These are phyloP conservation scores for Dipodascus albidus DNA, from an alignment of 805 yeast species.

Conservation along the genomic window DNA sequence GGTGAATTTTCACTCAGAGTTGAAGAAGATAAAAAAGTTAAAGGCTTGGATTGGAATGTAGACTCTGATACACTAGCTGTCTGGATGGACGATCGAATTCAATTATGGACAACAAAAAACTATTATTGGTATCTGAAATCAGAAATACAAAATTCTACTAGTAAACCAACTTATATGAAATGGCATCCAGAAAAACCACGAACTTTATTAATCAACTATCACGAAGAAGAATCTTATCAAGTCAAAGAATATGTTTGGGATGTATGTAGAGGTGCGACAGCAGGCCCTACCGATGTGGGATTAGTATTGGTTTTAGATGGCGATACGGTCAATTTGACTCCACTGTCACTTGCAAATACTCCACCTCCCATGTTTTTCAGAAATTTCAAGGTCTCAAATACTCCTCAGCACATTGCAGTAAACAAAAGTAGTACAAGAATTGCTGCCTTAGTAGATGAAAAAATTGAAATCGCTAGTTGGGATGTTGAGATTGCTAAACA, in stretches of 20 bases:
- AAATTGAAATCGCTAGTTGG: constrained; percentile 36
- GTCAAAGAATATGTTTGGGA: constrained; percentile 58
- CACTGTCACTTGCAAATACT: constrained; percentile 70
- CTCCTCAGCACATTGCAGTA: constrained; percentile 55
- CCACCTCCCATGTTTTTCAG: constrained; percentile 90
- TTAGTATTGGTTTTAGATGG: constrained; percentile 79
- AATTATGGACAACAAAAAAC: constrained; percentile 83
- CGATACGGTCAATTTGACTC: constrained; percentile 56
- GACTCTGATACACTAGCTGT: constrained; percentile 72
- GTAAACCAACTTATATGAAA: constrained; percentile 18
- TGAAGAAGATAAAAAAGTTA: constrained; percentile 16
- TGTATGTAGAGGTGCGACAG: constrained; percentile 56
- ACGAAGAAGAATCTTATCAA: constrained; percentile 25
- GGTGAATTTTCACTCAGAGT: constrained; percentile 59
- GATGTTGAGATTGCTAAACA: constrained; percentile 5
- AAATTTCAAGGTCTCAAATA: constrained; percentile 42
- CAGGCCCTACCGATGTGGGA: constrained; percentile 62
- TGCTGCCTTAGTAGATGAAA: constrained; percentile 45
- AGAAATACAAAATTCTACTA: constrained; percentile 34
- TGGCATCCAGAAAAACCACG: constrained; percentile 91
- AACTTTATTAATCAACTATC: constrained; percentile 42
- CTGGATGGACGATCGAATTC: constrained; percentile 49
- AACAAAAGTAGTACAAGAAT: constrained; percentile 45
- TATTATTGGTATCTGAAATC: constrained; percentile 95
- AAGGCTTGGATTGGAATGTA: constrained; percentile 59